Base-by-base conservation (phyloP, 2,329 filamentous ascomycete genomes). In the Monascus ruber region DNA sequence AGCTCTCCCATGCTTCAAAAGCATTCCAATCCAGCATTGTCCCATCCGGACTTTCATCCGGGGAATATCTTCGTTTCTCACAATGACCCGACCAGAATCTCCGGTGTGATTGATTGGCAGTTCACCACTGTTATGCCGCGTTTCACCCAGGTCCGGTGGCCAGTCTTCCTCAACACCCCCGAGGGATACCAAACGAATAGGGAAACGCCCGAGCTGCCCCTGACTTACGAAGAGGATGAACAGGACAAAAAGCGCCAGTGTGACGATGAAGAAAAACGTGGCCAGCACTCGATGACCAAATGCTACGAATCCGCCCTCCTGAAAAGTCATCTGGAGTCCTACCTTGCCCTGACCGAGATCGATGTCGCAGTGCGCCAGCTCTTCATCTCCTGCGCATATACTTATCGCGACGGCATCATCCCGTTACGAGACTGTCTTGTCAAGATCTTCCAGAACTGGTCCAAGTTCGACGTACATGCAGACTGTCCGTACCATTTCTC, bases 251-350 rank as follows among this genome's bases (percentile, higher is more conserved):
- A 35, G 10, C 36, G 41, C 17, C 41, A 39, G 9, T 10, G 40
- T 35, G n/a, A 10, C n/a, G 34, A 34, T 31, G 8, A 35, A 43
- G 31, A 40, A 38, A 40, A 34, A 7, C 42, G 37, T 8, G 40
- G 46, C 17, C 37, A 47, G 33, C 45, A 48, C 6, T 31, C 45
- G 9, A 35, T 39, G 25, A 38, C 45, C 24, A 52, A 51, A 37
- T 48, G 48, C 40, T 52, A 51, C 39, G 48, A 51, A 38, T 47
- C 49, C 8, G 48, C 47, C 10, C 41, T 52, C n/a, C 38, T 45
- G 27, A 49, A 48, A 32, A 34, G 32, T 28, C 39, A 47, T 34
- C 37, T 44, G 17, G 39, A 41, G 26, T 47, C 46, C 4, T 50
- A 44, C 38, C 42, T 47, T 7, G 46, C 47, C 24, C 42, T 50